A percentile compares a stretch with the other conserved stretches of the same genome.
These are phyloP conservation scores for Fusarium sp. DNA, from an alignment of 2,329 filamentous ascomycete genomes.

Conservation along the genomic window DNA sequence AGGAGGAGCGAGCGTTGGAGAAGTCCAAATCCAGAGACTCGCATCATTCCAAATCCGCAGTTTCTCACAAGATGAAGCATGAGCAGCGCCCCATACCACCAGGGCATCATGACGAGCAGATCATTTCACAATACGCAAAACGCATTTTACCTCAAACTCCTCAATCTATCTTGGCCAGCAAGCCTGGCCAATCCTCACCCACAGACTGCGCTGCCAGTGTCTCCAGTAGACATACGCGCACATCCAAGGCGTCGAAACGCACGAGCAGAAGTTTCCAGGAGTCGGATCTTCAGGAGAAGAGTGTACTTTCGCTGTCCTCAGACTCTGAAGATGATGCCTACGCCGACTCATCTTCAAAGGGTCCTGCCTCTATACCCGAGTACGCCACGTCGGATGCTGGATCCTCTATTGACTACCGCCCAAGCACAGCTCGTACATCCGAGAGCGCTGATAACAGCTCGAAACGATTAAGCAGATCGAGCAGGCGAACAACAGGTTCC, in stretches of 20 bases:
- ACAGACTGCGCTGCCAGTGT: conserved; percentile 65
- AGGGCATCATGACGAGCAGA: conserved; percentile 40
- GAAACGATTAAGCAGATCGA: conserved; percentile 52
- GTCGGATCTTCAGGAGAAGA: conserved; percentile 68
- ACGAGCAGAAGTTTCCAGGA: conserved; percentile 64
- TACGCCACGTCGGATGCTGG: conserved; percentile 46
- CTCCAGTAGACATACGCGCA: conserved; percentile 69
- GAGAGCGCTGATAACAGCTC: conserved; percentile 47
- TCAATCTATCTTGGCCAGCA: conserved; percentile 36
- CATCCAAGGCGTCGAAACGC: conserved; percentile 67
- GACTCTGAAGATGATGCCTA: conserved; percentile 67
- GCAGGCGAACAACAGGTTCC: conserved; percentile 58
- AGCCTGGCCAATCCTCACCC: conserved; percentile 50
- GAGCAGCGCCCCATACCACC: conserved; percentile 31
- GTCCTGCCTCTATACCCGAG: conserved; percentile 47
- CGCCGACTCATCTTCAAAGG: conserved; percentile 40
- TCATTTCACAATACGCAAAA: conserved; percentile 48
- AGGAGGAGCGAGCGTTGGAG: conserved; percentile 26
- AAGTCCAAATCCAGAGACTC: conserved; percentile 32
- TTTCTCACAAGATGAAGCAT: conserved; percentile 29
- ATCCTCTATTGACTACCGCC: conserved; percentile 44
- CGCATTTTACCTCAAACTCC: conserved; percentile 46
- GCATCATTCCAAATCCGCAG: conserved; percentile 25
- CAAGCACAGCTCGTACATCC: conserved; percentile 41
- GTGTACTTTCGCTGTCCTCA: conserved; percentile 70